Percentiles rank a stretch among this genome's conserved stretches.
Conservation (phyloP, 208 protist species). For the Leishmania major region DNA sequence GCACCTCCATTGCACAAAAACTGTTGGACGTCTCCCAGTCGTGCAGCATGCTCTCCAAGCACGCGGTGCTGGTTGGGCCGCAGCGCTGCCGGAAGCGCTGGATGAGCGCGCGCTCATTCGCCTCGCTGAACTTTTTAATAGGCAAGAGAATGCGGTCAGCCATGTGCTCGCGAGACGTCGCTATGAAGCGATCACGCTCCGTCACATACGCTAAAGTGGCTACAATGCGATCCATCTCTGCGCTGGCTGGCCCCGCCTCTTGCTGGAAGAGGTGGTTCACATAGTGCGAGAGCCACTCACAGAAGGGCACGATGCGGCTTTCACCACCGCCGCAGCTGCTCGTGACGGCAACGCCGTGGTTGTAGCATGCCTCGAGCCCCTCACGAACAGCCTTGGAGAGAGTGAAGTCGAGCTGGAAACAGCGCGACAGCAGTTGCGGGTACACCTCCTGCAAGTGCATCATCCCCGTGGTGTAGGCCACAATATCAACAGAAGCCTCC, state of each 20-base stretch:
- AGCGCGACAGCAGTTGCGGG: slow-evolving; percentile 47
- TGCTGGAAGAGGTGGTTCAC: slow-evolving; percentile 73
- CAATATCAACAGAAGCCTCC: slow-evolving; percentile 56
- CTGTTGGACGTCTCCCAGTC: slow-evolving; percentile 64
- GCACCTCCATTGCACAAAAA: slow-evolving; percentile 52
- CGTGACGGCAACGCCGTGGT: slow-evolving; percentile 50
- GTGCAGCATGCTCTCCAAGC: slow-evolving; percentile 88
- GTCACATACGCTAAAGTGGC: slow-evolving; percentile 67
- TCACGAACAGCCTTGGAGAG: slow-evolving; percentile 73
- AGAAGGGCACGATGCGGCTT: slow-evolving; percentile 44
- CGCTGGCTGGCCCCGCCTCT: slow-evolving; percentile 32
- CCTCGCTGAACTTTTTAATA: slow-evolving; percentile 56
- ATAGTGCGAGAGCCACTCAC: slow-evolving; percentile 81
- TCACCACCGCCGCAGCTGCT: slow-evolving; percentile 21
- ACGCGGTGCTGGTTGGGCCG: slow-evolving; percentile 73
- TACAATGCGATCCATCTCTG: slow-evolving; percentile 67
- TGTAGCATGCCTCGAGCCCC: slow-evolving; percentile 71
- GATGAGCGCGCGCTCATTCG: slow-evolving; percentile 68
- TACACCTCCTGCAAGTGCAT: slow-evolving; percentile 83
- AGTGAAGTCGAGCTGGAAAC: slow-evolving; percentile 66
- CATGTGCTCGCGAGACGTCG: slow-evolving; percentile 75
- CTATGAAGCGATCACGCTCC: slow-evolving; percentile 80
- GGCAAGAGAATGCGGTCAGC: slow-evolving; percentile 81
- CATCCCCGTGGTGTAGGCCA: slow-evolving; percentile 63
- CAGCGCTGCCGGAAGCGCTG: slow-evolving; percentile 67